Percentiles rank a stretch among this genome's conserved stretches.
phyloP scores from a whole-genome alignment of 495 filamentous ascomycete genomes.

The Venustampulla echinocandica region DNA sequence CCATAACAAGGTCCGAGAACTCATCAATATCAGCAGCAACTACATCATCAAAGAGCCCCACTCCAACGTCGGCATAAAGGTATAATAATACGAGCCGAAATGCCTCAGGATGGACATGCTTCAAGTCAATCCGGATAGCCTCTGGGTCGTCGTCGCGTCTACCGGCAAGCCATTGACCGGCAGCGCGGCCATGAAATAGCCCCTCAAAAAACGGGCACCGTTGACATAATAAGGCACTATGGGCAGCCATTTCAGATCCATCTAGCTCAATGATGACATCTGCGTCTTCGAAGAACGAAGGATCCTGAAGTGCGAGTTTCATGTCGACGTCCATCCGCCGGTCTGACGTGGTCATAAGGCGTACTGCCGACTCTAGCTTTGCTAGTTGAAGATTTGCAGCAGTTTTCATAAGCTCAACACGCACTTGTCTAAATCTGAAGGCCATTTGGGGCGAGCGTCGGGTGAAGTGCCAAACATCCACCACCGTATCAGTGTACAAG shows the following conservation, averaged over 20 bases:
- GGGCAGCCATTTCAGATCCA: conserved; percentile 53
- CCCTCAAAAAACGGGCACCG: conserved; percentile 90
- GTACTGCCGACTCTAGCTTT: conserved; percentile 63
- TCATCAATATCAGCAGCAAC: conserved; percentile 63
- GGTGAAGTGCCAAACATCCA: conserved; percentile 78
- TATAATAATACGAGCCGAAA: conserved; percentile 76
- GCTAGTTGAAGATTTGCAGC: conserved; percentile 57
- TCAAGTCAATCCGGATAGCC: conserved; percentile 65
- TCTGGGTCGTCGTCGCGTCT: conserved; percentile 49
- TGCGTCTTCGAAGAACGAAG: conserved; percentile 59
- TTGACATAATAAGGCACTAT: conserved; percentile 70
- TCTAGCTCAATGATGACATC: conserved; percentile 73
- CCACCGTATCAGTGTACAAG: conserved; percentile 67
- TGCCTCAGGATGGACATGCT: conserved; percentile 60
- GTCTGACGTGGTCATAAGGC: conserved; percentile 58
- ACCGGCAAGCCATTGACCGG: conserved; percentile 69
- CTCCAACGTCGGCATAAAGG: conserved; percentile 76
- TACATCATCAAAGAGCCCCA: conserved; percentile 72
- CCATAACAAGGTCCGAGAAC: conserved; percentile 81
- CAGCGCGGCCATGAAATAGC: conserved; percentile 76
- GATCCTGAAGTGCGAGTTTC: conserved; percentile 53
- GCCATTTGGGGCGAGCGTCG: conserved; percentile 52
- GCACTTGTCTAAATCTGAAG: conserved; percentile 64
- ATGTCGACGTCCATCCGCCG: conserved; percentile 60
- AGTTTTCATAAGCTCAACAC: conserved; percentile 73